Evolutionary conservation across 176 grass and related monocot species (phyloP), one percentile per base, ranked within the genome.

Genomic region (Lolium rigidum): DNA sequence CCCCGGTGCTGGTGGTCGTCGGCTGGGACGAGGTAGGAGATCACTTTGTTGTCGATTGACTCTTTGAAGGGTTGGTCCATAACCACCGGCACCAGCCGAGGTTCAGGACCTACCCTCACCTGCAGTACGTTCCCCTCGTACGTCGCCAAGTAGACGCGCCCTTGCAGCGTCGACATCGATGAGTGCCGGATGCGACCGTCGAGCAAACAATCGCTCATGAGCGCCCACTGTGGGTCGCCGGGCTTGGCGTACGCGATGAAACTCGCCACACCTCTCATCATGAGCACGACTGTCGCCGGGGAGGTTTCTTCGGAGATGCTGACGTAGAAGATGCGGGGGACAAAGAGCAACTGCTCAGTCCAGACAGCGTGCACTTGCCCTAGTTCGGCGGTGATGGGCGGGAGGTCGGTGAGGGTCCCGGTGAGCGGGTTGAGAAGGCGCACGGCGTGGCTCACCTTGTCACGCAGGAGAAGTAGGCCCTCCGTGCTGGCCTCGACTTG

Each of bases 61-160:
- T 92, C 90, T 20, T 76, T 25, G 21, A 62, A 62, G 9, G 59
- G 59, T 10, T 62, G 9, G 59, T 62, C 59, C 59, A 62, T 62
- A 10, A 62, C 59, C 21, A 62, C 10, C 1, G 22, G 59, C 22
- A 25, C 22, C 59, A 62, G 10, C 22, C 59, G 59, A 26, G 59
- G 21, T 11, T 62, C 59, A 0, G 59, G 22, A 25, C 59, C 20
- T 12, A 62, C n/a, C 59, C 59, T 65, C 62, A 65, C 62, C 25
- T 31, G 25, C 25, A 65, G 12, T 7, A 65, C 31, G 62, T 65
- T 65, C 25, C 62, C 62, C 25, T 65, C 62, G 12, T 65, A 65
- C 2, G 10, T 62, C 10, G 59, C 62, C 25, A 65, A 15, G 25
- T 65, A 65, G 12, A 65, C 25, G 0, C 25, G 13, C 5, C 62